These are phyloP conservation scores for Reticulascus tulasneorum DNA, from an alignment of 2,329 filamentous ascomycete genomes.

Conservation along the genomic window DNA sequence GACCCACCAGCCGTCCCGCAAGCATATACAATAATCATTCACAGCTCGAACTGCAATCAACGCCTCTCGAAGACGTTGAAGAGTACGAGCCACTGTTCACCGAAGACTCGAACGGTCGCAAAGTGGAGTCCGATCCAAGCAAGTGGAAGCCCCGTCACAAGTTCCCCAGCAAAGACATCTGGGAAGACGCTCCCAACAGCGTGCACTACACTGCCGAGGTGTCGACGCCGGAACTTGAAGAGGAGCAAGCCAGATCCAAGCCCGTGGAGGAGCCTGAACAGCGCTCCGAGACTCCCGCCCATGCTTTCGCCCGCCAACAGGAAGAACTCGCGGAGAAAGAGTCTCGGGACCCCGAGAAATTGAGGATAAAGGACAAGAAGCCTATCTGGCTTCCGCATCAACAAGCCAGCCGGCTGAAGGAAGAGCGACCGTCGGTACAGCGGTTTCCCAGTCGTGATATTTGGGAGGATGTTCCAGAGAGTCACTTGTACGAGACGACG, in stretches of 20 bases:
- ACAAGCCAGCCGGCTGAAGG: conserved; percentile 10
- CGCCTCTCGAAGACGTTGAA: conserved; percentile 79
- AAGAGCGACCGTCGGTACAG: conserved; percentile 52
- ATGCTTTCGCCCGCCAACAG: conserved; percentile 63
- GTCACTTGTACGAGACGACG: conserved; percentile 72
- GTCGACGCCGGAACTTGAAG: conserved; percentile 65
- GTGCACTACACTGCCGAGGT: conserved; percentile 77
- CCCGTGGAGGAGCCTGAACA: conserved; percentile 17
- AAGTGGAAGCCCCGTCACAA: conserved; percentile 56
- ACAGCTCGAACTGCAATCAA: conserved; percentile 52
- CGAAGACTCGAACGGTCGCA: conserved; percentile 54
- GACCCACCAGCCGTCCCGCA: conserved; percentile 59
- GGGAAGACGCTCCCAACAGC: conserved; percentile 93
- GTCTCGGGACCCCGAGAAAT: conserved; percentile 38
- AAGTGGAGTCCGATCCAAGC: conserved; percentile 34
- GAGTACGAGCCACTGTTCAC: conserved; percentile 95
- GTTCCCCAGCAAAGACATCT: conserved; percentile 94
- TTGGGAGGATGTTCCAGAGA: conserved; percentile 92
- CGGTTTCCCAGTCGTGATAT: conserved; percentile 90
- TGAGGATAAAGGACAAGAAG: conserved; percentile 46
- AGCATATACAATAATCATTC: conserved; percentile 57
- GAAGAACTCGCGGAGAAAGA: conserved; percentile 62
- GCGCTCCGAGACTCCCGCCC: conserved; percentile 47
- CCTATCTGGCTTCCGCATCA: conserved; percentile 15
- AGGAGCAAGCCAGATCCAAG: conserved; percentile 30